Base-by-base conservation (phyloP, 225 moss, liverwort and hornwort genomes). In the Polytrichum commune region DNA sequence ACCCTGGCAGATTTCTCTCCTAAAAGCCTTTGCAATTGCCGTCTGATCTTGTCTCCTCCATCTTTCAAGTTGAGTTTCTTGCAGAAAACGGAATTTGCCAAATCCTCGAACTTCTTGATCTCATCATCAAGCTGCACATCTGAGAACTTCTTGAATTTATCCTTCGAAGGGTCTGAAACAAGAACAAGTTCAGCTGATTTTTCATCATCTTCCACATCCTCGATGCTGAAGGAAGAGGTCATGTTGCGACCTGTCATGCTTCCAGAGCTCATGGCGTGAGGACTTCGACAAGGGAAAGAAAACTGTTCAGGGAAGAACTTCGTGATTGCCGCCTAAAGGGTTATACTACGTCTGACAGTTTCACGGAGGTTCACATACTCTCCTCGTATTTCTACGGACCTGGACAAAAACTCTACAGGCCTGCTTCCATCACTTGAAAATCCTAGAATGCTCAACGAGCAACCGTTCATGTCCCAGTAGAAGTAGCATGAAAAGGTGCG, bases 1-100 rank as follows among this genome's bases (percentile, higher is more conserved):
- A 16, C 73, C 76, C 81, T 78, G n/a, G n/a, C 64, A 35, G 60
- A 53, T 35, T 33, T 62, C 76, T 81, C 85, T 29, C 68, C 69
- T 76, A 24, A 63, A 67, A 87, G 81, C 29, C 10, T 13, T 7
- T 67, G 60, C 72, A 84, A 63, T 46, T 53, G 2, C 46, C 35
- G 29, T 5, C 60, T 4, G 28, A 79, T 24, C 58, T 75, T 79
- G n/a, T 63, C 81, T 30, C 81, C 87, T n/a, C 63, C 8, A 63
- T 87, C 83, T 29, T 20, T 53, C 35, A 87, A 66, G 29, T 29
- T 64, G 62, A 81, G 25, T 6, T 35, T 38, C 26, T 62, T 62
- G 8, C 13, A 62, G 55, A 0, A 0, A 9, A 0, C 28, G 18
- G 65, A 73, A 20, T 38, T 35, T 23, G 79, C 66, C 8, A 19